Evolutionary conservation across 106 monocot genomes (phyloP), one percentile per base, ranked within the genome.

Genomic region (Ottelia alismoides): DNA sequence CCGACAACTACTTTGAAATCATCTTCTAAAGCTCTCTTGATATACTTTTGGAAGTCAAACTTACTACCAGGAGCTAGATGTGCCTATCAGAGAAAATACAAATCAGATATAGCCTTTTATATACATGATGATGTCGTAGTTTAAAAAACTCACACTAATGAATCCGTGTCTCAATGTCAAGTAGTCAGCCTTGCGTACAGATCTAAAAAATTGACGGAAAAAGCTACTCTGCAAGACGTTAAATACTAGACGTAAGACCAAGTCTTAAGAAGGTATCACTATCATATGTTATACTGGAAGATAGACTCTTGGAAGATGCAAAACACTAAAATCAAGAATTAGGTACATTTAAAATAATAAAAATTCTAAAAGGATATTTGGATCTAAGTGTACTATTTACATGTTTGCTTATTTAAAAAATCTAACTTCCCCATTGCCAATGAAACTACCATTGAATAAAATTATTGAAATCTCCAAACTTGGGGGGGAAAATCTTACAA

Each of bases 1-100:
- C 85, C 82, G 10, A 85, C 83, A 46, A 89, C 71, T 22, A 74
- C 74, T 50, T 84, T 89, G 62, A 83, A 89, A 62, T 89, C 89
- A 70, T 89, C 83, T 56, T 89, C 89, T 21, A 89, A 43, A 14
- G 83, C 61, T 55, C 80, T 72, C 53, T 83, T 84, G 2, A 89
- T 77, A 52, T 89, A 84, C 62, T 89, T 83, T 19, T 74, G 83
- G 59, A 89, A 89, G 45, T 89, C 48, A 60, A 89, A 89, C 24
- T 77, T 84, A 19, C 56, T 72, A 52, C 72, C 72, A 12, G 74
- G 72, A 56, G 79, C 61, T 63, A 89, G 70, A 69, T 89, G 89
- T 35, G 67, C 77, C 89, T 89, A 45, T 43, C 40, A 16, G 18
- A 71, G 49, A 17, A 31, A 30, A 27, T 35, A 0, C n/a, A 47